Percentiles rank a stretch among this genome's conserved stretches.
phyloP scores from a whole-genome alignment of 2,329 filamentous ascomycete genomes.

The Aureobasidium melanogenum region DNA sequence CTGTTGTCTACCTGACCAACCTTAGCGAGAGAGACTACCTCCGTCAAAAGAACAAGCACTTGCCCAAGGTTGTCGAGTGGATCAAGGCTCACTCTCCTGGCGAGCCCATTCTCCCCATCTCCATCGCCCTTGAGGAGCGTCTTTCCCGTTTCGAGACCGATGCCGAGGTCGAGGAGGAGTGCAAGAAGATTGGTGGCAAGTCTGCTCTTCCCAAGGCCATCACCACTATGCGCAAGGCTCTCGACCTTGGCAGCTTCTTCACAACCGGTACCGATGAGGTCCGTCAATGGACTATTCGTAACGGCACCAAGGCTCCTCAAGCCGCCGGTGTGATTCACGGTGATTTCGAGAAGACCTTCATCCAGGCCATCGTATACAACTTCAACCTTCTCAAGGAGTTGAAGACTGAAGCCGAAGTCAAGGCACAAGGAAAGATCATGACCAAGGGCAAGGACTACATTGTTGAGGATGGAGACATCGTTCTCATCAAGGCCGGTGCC shows the following conservation, averaged over 20 bases:
- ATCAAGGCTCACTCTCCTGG: constrained; percentile 82
- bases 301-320: constrained; percentile 93
- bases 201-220: constrained; percentile 89
- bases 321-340: constrained; percentile 96
- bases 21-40: constrained; percentile 94
- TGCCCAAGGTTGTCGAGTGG: constrained; percentile 89
- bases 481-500: constrained; percentile 85
- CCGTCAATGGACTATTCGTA: constrained; percentile 94
- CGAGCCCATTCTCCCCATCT: constrained; percentile 88
- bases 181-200: constrained; percentile 77
- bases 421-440: constrained; percentile 91
- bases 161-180: constrained; percentile 70
- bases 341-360: constrained; percentile 99
- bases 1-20: constrained; percentile 94
- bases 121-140: constrained; percentile 86
- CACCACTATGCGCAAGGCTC: constrained; percentile 80
- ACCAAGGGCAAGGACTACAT: constrained; percentile 98
- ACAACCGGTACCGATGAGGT: constrained; percentile 94
- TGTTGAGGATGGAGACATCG: constrained; percentile 69
- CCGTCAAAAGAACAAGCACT: constrained; percentile 99
- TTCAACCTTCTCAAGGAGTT: constrained; percentile 71
- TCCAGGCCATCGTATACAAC: constrained; percentile 93
- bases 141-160: constrained; percentile 73
- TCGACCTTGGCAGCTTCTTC: constrained; percentile 94
- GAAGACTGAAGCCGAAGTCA: constrained; percentile 80